phyloP scores from a whole-genome alignment of 2,329 filamentous ascomycete species.

The Gliomastix tumulicola region DNA sequence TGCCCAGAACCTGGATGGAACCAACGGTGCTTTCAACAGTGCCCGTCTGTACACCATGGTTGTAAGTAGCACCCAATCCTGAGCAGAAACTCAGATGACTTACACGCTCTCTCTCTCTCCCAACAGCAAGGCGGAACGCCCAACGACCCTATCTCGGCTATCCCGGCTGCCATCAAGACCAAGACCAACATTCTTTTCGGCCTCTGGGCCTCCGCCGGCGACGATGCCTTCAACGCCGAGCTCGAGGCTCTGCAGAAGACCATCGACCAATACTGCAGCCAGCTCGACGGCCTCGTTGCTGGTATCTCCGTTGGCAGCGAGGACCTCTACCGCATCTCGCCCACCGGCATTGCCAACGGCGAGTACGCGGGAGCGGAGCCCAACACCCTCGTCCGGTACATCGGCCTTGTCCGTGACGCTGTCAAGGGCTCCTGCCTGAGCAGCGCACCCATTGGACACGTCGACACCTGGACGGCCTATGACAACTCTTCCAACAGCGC shows the following conservation, averaged over 20 bases:
- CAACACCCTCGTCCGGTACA: slow-evolving; percentile 58
- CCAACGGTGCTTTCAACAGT: slow-evolving; percentile 55
- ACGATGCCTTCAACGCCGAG: slow-evolving; percentile 62
- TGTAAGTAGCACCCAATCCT: slow-evolving; percentile 20
- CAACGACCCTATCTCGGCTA: slow-evolving; percentile 61
- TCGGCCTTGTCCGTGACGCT: slow-evolving; percentile 57
- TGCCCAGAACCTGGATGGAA: slow-evolving; percentile 56
- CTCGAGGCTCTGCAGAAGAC: slow-evolving; percentile 64
- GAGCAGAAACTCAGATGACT: slow-evolving; percentile 11
- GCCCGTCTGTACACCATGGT: slow-evolving; percentile 72
- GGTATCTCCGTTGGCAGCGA: slow-evolving; percentile 84
- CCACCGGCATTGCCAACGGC: slow-evolving; percentile 57
- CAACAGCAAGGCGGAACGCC: slow-evolving; percentile 55
- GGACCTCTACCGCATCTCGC: slow-evolving; percentile 75
- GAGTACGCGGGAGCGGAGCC: slow-evolving; percentile 59
- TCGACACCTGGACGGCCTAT: slow-evolving; percentile 83
- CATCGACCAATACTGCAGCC: slow-evolving; percentile 59
- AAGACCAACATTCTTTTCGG: slow-evolving; percentile 75
- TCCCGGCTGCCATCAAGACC: slow-evolving; percentile 76
- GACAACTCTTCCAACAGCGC: slow-evolving; percentile 65
- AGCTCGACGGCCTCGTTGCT: slow-evolving; percentile 60
- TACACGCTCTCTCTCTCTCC: too few species aligned
- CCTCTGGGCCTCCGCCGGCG: slow-evolving; percentile 71
- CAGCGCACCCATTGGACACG: slow-evolving; percentile 64
- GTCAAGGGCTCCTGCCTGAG: slow-evolving; percentile 56